A percentile compares a stretch with the other conserved stretches of the same genome.
These are phyloP conservation scores for Tremella fuciformis DNA, from an alignment of 768 basidiomycete species.

Conservation along the genomic window DNA sequence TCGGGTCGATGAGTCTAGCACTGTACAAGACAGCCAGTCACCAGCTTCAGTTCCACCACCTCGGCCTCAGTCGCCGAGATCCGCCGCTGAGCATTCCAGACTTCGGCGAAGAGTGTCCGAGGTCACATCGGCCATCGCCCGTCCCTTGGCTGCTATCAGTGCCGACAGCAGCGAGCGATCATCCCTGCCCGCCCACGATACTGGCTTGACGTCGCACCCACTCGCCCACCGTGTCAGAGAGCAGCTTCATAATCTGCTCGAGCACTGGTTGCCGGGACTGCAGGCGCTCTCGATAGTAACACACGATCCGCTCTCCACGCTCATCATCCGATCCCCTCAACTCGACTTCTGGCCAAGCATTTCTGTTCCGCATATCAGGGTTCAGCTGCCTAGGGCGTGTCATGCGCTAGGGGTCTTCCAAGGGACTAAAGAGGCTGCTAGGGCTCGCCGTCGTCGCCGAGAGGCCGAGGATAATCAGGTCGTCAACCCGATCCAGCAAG, in stretches of 20 bases:
- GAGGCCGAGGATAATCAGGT: not conserved
- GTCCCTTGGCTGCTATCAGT: not conserved
- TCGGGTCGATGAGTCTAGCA: no score
- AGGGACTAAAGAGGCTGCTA: slow-evolving; percentile 22
- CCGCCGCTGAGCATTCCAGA: no score
- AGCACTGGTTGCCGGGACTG: slow-evolving; percentile 28
- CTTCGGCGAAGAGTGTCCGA: no score
- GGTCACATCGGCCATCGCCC: no score
- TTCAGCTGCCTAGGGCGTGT: slow-evolving; percentile 33
- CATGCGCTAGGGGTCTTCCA: slow-evolving; percentile 37
- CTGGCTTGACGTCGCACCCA: slow-evolving; percentile 2
- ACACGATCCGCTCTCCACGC: slow-evolving; percentile 32
- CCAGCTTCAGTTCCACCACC: no score
- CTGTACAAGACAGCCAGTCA: no score
- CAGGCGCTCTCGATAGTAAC: slow-evolving; percentile 37
- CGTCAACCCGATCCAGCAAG: not conserved
- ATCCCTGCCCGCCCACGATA: not conserved
- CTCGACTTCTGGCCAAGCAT: slow-evolving; percentile 35
- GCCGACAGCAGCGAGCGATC: not conserved
- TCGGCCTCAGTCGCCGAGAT: no score
- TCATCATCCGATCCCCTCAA: slow-evolving; percentile 28
- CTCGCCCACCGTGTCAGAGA: slow-evolving; percentile 25
- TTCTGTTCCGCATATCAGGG: slow-evolving; percentile 32
- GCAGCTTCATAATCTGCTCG: slow-evolving; percentile 17
- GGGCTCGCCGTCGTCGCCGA: slow-evolving; percentile 14